Evolutionary conservation across 176 grass and related monocot genomes (phyloP), one percentile per base, ranked within the genome.

Genomic region (Elymus sibiricus): DNA sequence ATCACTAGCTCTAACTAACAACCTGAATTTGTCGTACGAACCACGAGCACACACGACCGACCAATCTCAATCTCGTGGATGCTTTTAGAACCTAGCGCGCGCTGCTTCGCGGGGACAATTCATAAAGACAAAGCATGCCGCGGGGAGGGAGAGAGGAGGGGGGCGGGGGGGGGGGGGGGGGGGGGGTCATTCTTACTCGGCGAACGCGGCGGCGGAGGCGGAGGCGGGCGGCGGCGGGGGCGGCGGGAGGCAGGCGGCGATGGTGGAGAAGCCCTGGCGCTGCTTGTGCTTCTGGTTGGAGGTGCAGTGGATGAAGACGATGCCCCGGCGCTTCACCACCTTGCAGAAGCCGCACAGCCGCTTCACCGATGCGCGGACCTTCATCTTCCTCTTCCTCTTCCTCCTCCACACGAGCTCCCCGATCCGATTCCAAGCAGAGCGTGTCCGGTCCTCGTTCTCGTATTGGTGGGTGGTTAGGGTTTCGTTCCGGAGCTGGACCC

Each of bases 211-310:
- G 47, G 77, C 31, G n/a, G 80, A 83, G 13, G 70, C 44, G 42
- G 79, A 64, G 59, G 32, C 15, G 4, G 77, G 77, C 6, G 39
- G 75, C 14, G 79, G 83, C 35, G 27, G 68, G 27, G 77, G 60
- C 3, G 80, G 22, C 72, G 78, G 40, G 71, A 60, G 79, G 81
- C 76, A 68, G 24, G 81, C 89, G 55, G 95, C 88, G 91, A 98
- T 84, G 49, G 96, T 92, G 60, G 92, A 98, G 83, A 90, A 89
- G 10, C 96, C 96, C 87, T 98, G 96, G 65, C 96, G 91, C 84
- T 95, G 96, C 86, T 98, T 98, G 83, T 98, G 96, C 90, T 95
- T 98, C n/a, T 82, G 82, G 86, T 95, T 94, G 88, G 93, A 83
- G 22, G 79, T 95, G 81, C 97, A 98, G 19, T 91, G 86, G 64